Percentiles rank a stretch among this genome's conserved stretches.
phyloP scores from a whole-genome alignment of 306 rosid species.

The Citrullus mucosospermus region DNA sequence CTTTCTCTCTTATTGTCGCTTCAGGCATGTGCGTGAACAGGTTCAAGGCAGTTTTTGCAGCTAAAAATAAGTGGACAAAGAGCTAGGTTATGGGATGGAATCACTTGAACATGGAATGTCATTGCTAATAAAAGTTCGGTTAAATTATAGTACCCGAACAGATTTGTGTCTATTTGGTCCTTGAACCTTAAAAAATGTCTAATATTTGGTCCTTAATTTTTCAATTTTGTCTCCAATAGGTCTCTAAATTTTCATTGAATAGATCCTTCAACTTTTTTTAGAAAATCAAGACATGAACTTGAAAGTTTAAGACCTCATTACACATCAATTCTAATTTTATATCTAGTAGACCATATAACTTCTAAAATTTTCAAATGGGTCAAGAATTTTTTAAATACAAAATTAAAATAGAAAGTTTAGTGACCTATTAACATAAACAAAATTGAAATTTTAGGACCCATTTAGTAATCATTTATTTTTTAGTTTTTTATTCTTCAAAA shows the following conservation, averaged over 20 bases:
- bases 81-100: neutral
- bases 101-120: neutral
- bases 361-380: no score
- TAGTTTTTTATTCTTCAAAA: no score
- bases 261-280: no score
- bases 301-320: neutral
- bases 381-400: neutral
- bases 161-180: neutral
- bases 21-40: constrained; percentile 90
- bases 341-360: neutral
- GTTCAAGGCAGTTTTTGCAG: constrained; percentile 89
- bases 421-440: no score
- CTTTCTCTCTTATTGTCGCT: constrained; percentile 74
- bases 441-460: no score
- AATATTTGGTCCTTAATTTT: no score
- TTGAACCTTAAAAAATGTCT: neutral
- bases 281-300: no score
- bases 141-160: no score
- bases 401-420: neutral
- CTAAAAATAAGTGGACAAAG: constrained; percentile 17
- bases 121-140: neutral
- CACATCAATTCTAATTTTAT: neutral
- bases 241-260: no score
- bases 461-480: no score
- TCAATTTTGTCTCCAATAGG: neutral